Percentiles rank a stretch among this genome's conserved stretches.
Conservation (phyloP, 257 asterid genomes). For the Haberlea rhodopensis region DNA sequence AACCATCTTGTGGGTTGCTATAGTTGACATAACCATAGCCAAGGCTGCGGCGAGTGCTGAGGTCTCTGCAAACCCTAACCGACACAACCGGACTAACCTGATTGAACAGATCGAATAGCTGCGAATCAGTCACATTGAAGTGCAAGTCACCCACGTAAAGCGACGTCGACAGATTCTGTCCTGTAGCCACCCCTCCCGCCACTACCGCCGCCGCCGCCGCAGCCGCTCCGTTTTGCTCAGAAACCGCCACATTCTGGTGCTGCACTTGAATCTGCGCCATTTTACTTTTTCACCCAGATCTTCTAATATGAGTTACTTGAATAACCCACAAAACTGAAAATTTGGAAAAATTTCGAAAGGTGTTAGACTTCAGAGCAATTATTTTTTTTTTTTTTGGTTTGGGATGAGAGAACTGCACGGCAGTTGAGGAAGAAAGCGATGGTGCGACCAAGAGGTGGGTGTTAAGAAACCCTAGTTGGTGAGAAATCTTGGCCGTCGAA, state of each 20-base stretch:
- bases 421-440: too few species aligned
- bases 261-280: slow-evolving; percentile 82
- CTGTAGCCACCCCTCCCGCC: slow-evolving; percentile 20
- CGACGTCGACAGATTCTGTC: slow-evolving; percentile 51
- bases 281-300: slow-evolving; percentile 18
- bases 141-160: slow-evolving; percentile 83
- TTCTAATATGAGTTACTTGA: too few species aligned
- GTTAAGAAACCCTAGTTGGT: too few species aligned
- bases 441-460: too few species aligned
- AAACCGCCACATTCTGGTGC: slow-evolving; percentile 45
- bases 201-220: slow-evolving; percentile 29
- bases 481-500: too few species aligned
- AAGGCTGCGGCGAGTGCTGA: slow-evolving; percentile 63
- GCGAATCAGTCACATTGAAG: slow-evolving; percentile 66
- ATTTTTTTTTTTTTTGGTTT: too few species aligned
- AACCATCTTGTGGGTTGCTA: slow-evolving; percentile 71
- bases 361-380: too few species aligned
- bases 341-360: too few species aligned
- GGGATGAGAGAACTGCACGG: too few species aligned
- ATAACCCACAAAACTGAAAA: too few species aligned
- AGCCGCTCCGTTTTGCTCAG: slow-evolving; percentile 47
- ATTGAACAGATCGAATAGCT: slow-evolving; percentile 77
- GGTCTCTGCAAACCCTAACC: slow-evolving; percentile 79
- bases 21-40: slow-evolving; percentile 89
- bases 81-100: slow-evolving; percentile 84